These are phyloP conservation scores for Candida gigantensis DNA, from an alignment of 1,139 yeast species.

Conservation along the genomic window DNA sequence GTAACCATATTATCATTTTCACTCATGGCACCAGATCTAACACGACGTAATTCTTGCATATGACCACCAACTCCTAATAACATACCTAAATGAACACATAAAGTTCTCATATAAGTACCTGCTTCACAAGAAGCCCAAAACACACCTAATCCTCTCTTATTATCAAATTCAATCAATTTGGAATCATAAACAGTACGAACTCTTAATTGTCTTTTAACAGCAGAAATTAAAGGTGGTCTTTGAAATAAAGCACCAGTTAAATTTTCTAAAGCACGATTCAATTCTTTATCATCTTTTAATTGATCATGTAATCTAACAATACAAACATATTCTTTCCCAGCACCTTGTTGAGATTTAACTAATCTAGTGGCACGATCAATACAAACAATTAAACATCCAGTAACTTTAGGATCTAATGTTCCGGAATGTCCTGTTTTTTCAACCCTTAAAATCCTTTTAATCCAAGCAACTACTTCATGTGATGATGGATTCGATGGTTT, in stretches of 20 bases:
- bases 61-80: slow-evolving; percentile 98
- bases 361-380: slow-evolving; percentile 96
- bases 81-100: slow-evolving; percentile 99
- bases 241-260: slow-evolving; percentile 98
- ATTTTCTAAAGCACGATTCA: slow-evolving; percentile 86
- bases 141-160: slow-evolving; percentile 94
- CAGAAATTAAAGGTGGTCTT: slow-evolving; percentile 98
- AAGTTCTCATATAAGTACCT: slow-evolving; percentile 98
- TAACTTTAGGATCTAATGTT: slow-evolving; percentile 97
- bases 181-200: slow-evolving; percentile 98
- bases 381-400: slow-evolving; percentile 97
- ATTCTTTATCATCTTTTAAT: slow-evolving; percentile 84
- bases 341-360: slow-evolving; percentile 98
- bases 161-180: slow-evolving; percentile 91
- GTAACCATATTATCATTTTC: slow-evolving; percentile 93
- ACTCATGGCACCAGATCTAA: slow-evolving; percentile 92
- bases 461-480: slow-evolving; percentile 99
- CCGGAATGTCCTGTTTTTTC: slow-evolving; percentile 99
- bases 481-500: slow-evolving; percentile 98
- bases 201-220: slow-evolving; percentile 98
- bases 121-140: slow-evolving; percentile 99
- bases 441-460: slow-evolving; percentile 89
- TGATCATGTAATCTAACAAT: slow-evolving; percentile 94
- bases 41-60: slow-evolving; percentile 99
- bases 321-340: slow-evolving; percentile 99